Evolutionary conservation across 768 basidiomycete species (phyloP), one percentile per base, ranked within the genome.

Genomic region (Lactarius trivialis): DNA sequence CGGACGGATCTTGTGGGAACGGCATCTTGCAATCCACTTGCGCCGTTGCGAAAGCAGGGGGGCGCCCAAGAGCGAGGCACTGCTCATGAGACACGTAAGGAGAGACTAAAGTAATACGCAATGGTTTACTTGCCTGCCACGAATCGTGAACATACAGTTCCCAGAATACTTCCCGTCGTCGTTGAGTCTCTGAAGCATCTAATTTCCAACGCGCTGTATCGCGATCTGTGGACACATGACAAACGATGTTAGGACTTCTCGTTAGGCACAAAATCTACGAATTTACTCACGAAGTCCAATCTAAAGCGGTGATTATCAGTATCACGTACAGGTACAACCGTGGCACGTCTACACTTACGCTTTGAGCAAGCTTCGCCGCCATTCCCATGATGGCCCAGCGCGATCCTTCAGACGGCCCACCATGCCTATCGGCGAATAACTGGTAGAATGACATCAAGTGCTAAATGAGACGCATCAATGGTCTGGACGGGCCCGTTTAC

Each of bases 341-440:
- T 56, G 53, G 49, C 57, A 65, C 65, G 52, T 45, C 41, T 28
- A 50, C 41, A 50, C 73, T 71, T 45, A 88, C 86, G 74, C 84
- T 84, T 70, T 85, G 84, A 41, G 84, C 84, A 66, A 88, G 72
- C 71, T 88, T 88, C 36, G 85, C 83, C n/a, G 82, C 81, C 58
- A 88, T 78, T 54, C 86, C 86, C 84, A 87, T 86, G 57, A 84
- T 73, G 9, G 83, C 80, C 86, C 86, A 88, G 67, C 85, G 76
- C 19, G 84, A 81, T 34, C 80, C 61, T 14, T 52, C 58, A 56
- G 60, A 65, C 52, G 37, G 57, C 28, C 61, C 80, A 52, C 61
- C 80, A 52, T 83, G 82, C 64, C 76, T 72, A 61, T 77, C 74
- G 17, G 76, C 73, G 58, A 75, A 67, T 60, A 79, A 78, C 73